Percentiles rank a stretch among this genome's conserved stretches.
phyloP scores from a whole-genome alignment of 2,329 filamentous ascomycete species.

The Teratosphaeria nubilosa region DNA sequence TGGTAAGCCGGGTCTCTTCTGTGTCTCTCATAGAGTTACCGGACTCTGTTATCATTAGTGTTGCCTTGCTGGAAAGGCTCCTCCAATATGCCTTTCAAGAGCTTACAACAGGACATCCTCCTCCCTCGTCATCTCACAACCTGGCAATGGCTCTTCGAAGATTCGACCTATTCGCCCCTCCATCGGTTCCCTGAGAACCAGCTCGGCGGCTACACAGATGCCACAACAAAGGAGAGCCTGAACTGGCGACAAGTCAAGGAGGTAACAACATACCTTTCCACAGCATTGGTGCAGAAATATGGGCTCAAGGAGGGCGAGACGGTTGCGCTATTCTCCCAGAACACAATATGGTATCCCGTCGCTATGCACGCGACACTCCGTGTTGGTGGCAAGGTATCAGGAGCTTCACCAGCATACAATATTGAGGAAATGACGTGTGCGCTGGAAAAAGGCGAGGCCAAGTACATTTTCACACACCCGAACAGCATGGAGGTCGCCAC shows the following conservation, averaged over 20 bases:
- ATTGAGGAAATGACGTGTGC: conserved; percentile 59
- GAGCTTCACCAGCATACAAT: conserved; percentile 56
- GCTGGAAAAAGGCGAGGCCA: conserved; percentile 47
- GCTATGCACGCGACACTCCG: conserved; percentile 49
- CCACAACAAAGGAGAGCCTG: conserved; percentile 47
- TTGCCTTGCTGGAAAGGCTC: not conserved
- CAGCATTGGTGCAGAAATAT: conserved; percentile 47
- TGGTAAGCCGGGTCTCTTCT: not conserved
- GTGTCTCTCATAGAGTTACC: not conserved
- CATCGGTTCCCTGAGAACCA: conserved; percentile 27
- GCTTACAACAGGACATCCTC: conserved; percentile 14
- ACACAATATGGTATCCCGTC: conserved; percentile 52
- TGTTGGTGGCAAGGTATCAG: conserved; percentile 48
- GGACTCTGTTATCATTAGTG: not conserved
- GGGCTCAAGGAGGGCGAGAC: conserved; percentile 46
- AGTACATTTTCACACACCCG: conserved; percentile 48
- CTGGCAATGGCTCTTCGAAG: conserved; percentile 55
- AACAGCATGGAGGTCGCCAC: conserved; percentile 46
- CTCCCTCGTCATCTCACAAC: conserved; percentile 42
- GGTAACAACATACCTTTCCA: conserved; percentile 49
- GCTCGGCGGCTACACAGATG: conserved; percentile 48
- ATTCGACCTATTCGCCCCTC: conserved; percentile 40
- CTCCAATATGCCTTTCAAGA: conserved; percentile 15
- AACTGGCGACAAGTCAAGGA: conserved; percentile 49
- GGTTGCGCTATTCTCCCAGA: conserved; percentile 52